Evolutionary conservation across 2,329 filamentous ascomycete genomes (phyloP), one percentile per base, ranked within the genome.

Genomic region (Cladophialophora carrionii): DNA sequence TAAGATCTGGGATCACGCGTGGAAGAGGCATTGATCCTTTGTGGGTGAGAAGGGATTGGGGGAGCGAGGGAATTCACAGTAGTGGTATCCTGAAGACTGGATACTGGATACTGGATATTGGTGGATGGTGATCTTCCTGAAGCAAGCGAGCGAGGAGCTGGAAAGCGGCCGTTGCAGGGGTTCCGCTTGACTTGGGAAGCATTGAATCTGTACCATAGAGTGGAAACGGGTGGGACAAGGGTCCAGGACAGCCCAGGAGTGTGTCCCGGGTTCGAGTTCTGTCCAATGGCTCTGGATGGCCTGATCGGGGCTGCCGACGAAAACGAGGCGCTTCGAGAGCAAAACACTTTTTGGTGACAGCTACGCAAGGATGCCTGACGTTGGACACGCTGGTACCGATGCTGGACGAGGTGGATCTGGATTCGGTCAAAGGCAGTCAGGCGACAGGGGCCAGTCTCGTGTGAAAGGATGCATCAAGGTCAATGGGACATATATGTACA

Each of bases 1-100:
- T 71, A 87, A 91, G n/a, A 65, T 72, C 24, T 99, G 94, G 92
- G 95, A 98, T 80, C 88, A 96, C 79, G 89, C 82, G 12, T 99
- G 95, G 95, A 96, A 88, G 81, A 85, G 88, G 78, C 79, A 72
- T 55, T 63, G 49, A 53, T 43, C 14, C 14, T n/a, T 43, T 17
- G 37, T 43, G 1, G 37, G 17, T 3, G 17, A n/a, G 17, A 7
- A n/a, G 37, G 9, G 37, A n/a, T 17, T 14, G n/a, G 17, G 17
- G 32, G 37, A n/a, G 1, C 3, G 37, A 43, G 48, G 48, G 2
- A 52, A 26, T 52, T 52, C 9, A 29, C 7, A 14, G 2, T 43
- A 14, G 4, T n/a, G 37, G 4, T 43, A 43, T n/a, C n/a, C n/a
- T n/a, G n/a, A n/a, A n/a, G n/a, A n/a, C n/a, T n/a, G n/a, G n/a